Evolutionary conservation across 495 filamentous ascomycete genomes (phyloP).

Genomic region (Aspergillus biplanus): DNA sequence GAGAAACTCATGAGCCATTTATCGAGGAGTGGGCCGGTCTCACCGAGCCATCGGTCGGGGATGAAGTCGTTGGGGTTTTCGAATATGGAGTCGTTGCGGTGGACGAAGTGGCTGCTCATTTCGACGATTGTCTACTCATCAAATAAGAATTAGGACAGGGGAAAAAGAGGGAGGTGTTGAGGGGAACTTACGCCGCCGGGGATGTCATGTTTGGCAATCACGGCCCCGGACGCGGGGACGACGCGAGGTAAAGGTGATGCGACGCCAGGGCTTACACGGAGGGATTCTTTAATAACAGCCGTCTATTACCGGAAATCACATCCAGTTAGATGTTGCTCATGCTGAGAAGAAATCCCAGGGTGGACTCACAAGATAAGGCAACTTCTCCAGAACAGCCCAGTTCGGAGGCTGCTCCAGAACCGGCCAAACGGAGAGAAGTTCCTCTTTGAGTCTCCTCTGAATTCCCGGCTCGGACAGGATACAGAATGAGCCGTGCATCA

Average conservation of each 20-base stretch:
- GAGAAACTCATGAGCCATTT: conserved; percentile 16
- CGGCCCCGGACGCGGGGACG: conserved; percentile 9
- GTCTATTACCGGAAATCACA: neutral
- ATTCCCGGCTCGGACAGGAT: neutral
- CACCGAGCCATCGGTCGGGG: conserved; percentile 18
- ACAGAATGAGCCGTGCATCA: conserved; percentile 17
- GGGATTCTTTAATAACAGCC: conserved; percentile 18
- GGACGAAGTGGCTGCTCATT: conserved; percentile 17
- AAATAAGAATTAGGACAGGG: neutral
- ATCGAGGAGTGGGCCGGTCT: conserved; percentile 1
- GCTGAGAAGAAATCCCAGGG: too few species aligned
- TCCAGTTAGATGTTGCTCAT: too few species aligned
- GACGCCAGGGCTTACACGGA: conserved; percentile 15
- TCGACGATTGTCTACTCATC: conserved; percentile 10
- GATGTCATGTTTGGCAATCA: neutral
- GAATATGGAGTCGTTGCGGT: conserved; percentile 14
- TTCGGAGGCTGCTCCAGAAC: neutral
- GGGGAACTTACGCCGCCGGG: conserved; percentile 16
- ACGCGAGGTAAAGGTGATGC: conserved; percentile 13
- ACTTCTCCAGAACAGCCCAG: conserved; percentile 9
- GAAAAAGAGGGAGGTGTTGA: neutral
- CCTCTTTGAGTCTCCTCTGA: conserved; percentile 1
- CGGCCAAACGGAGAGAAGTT: conserved; percentile 6
- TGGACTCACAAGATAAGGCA: conserved; percentile 11
- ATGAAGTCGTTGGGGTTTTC: neutral